Percentiles rank a stretch among this genome's conserved stretches.
Evolutionary conservation across 2,329 filamentous ascomycete species (phyloP).

Genomic region (Talaromyces sp.): DNA sequence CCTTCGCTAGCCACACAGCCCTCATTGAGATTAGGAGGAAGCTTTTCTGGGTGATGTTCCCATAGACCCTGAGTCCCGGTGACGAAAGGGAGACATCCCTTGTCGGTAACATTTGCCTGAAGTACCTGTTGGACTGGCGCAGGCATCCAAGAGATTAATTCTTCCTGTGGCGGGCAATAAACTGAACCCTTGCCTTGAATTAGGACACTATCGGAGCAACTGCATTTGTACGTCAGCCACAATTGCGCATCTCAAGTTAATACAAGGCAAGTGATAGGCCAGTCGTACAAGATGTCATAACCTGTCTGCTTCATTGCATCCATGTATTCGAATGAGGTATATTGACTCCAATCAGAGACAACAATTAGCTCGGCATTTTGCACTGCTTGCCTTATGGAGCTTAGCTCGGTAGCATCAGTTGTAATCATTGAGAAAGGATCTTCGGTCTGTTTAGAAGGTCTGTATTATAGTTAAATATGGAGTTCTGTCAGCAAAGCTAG

Average conservation of each 20-base stretch:
- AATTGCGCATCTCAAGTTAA: not conserved
- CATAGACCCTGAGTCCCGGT: constrained; percentile 11
- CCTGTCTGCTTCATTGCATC: constrained; percentile 13
- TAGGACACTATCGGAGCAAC: constrained; percentile 57
- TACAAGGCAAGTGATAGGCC: not conserved
- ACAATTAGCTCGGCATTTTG: constrained; percentile 45
- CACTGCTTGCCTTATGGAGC: constrained; percentile 49
- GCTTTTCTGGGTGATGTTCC: constrained; percentile 13
- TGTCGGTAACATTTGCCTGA: constrained; percentile 22
- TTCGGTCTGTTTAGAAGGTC: constrained; percentile 21
- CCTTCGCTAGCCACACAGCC: constrained; percentile 22
- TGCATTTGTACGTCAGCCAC: constrained; percentile 21
- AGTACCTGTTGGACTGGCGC: constrained; percentile 1
- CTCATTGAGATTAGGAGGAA: constrained; percentile 12
- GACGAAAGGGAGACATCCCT: constrained; percentile 14
- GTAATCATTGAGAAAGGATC: constrained; percentile 27
- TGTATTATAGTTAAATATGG: not conserved
- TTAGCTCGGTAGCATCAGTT: constrained; percentile 28
- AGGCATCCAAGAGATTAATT: constrained; percentile 11
- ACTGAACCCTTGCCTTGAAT: constrained; percentile 53
- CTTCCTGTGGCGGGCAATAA: constrained; percentile 11
- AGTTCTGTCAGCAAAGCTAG: not conserved
- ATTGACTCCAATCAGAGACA: constrained; percentile 53
- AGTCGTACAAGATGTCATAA: constrained; percentile 16
- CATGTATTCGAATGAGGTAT: constrained; percentile 44